Evolutionary conservation across 1,139 yeast genomes (phyloP).

Genomic region (Williopsis jadinii): DNA sequence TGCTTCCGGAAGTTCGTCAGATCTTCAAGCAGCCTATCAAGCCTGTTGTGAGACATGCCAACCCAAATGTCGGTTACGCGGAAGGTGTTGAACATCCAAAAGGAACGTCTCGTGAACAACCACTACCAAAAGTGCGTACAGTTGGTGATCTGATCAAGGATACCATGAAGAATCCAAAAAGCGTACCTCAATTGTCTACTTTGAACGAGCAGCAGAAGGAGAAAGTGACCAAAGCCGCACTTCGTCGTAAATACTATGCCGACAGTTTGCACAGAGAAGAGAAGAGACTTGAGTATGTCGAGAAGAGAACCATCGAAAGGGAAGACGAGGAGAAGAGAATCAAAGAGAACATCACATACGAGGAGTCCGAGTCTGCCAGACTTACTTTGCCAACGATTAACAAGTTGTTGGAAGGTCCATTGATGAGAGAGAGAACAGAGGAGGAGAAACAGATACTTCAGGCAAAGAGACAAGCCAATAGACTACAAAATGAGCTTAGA

Average conservation of each 20-base stretch:
- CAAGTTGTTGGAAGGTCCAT: conserved; percentile 55
- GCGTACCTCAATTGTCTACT: conserved; percentile 24
- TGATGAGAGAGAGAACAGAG: conserved; percentile 64
- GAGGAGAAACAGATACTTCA: conserved; percentile 49
- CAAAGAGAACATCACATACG: conserved; percentile 25
- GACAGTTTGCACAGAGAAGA: conserved; percentile 64
- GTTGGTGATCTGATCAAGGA: conserved; percentile 50
- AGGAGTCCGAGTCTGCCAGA: conserved; percentile 44
- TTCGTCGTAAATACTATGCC: conserved; percentile 66
- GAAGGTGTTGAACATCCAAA: conserved; percentile 69
- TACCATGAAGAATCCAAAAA: conserved; percentile 38
- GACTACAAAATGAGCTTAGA: conserved; percentile 36
- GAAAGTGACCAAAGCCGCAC: conserved; percentile 50
- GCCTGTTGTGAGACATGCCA: conserved; percentile 43
- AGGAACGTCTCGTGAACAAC: conserved; percentile 52
- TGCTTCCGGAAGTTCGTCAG: conserved; percentile 71
- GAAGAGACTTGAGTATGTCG: conserved; percentile 35
- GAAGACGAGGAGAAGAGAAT: conserved; percentile 26
- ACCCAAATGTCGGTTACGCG: conserved; percentile 60
- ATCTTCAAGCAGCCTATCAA: conserved; percentile 62
- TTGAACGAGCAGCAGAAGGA: conserved; percentile 45
- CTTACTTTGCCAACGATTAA: conserved; percentile 80
- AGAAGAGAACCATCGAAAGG: conserved; percentile 25
- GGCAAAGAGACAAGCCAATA: conserved; percentile 48
- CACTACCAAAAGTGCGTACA: conserved; percentile 46